Base-by-base conservation (phyloP, 805 yeast species). In the Candida silvicultrix region DNA sequence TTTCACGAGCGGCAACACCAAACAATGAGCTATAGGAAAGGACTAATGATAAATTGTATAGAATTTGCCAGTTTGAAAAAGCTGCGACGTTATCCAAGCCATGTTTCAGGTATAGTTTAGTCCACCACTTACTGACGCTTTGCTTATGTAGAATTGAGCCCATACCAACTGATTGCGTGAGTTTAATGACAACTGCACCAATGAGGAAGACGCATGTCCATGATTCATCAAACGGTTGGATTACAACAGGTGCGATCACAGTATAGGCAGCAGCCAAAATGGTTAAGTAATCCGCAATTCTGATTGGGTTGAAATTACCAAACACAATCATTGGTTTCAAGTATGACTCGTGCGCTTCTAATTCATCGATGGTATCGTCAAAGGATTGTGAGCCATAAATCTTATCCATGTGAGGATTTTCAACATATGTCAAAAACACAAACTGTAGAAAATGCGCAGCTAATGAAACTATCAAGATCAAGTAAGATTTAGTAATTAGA, bases 331-430 rank as follows among this genome's bases (percentile, higher is more conserved):
- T 65, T 7, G 88, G 73, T 65, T 78, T 67, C 48, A 78, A 68
- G 52, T 76, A 75, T 47, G 56, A 57, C 43, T 67, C 68, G 62
- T 64, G 55, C 58, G 65, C 53, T 16, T 54, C 60, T 35, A 66
- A 49, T 41, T 66, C 68, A 44, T 68, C 69, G 41, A 66, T 63
- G 10, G 47, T 49, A 31, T 55, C 63, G 38, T 62, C 63, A 43
- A 64, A 69, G 5, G 56, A 38, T 39, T 66, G 70, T 20, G 73
- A 65, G 20, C 84, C 84, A 58, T 82, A 87, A 16, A 84, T 85
- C 66, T 83, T 85, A 49, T 85, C 89, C 55, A 87, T 87, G 64
- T 86, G 96, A 25, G 96, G 96, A 55, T 83, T 85, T 63, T 87
- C 96, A 42, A 87, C 89, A 50, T 70, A 71, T 52, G 81, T 80